Evolutionary conservation across 352 stramenopile species (phyloP), one percentile per base, ranked within the genome.

Genomic region (Phytophthora boehmeriae): DNA sequence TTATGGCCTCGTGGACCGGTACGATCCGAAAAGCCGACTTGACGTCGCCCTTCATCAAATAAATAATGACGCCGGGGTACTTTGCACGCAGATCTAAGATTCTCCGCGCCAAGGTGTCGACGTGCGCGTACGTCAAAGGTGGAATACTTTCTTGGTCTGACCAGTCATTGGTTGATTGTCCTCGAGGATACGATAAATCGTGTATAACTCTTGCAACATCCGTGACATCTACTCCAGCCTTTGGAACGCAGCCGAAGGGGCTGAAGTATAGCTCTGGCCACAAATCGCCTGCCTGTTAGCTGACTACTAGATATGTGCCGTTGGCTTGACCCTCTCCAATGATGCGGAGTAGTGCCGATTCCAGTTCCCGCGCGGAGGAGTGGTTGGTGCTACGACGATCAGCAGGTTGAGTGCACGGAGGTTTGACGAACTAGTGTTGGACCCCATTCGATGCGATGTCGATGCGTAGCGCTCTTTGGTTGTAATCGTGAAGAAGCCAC

Each of bases 241-340:
- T 63, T 43, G 35, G 32, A 6, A 68, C 52, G 4, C 42, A 17
- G 4, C 52, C 60, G n/a, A 63, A 54, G 0, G 60, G 60, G 32
- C 60, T 68, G 27, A 23, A 3, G 0, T 50, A 36, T 14, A 70
- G 10, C 0, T 42, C 16, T 2, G 54, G 39, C 32, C 54, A 70
- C 3, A 13, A 9, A 0, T 34, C 9, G 1, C 47, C 20, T 1
- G 53, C n/a, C 0, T 22, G 8, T 2, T 39, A 17, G 32, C 42
- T 41, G 8, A 72, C 22, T 1, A 62, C 48, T 0, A 72, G 39
- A 35, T 67, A 63, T 20, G 57, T 57, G 19, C 52, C 51, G 5
- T 20, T 43, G 23, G 42, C 38, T 55, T 67, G 56, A 10, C 63
- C 55, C n/a, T 39, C 14, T 1, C 55, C 43, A 8, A 71, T 43